Evolutionary conservation across 2,329 filamentous ascomycete genomes (phyloP).

Genomic region (Colletotrichum lindemuthianum): DNA sequence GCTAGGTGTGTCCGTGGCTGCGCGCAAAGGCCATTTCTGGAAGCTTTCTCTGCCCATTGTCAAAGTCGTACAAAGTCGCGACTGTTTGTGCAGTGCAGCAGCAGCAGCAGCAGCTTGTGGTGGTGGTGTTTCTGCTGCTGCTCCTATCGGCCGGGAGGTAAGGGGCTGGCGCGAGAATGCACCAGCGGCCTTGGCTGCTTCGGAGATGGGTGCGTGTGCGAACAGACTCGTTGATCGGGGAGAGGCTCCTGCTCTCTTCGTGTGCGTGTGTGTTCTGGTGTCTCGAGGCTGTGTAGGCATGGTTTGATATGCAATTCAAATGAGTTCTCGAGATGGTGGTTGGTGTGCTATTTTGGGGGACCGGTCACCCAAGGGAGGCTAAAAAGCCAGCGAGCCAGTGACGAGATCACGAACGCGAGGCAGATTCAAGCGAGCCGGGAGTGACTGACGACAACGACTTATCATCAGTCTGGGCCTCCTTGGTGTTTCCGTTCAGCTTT

Average conservation of each 20-base stretch:
- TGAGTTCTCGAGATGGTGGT: neutral
- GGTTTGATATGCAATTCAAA: slow-evolving; percentile 17
- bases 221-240: no score
- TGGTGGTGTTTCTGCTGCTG: no score
- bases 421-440: neutral
- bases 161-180: no score
- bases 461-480: neutral
- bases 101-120: no score
- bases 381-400: neutral
- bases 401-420: slow-evolving; percentile 7
- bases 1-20: no score
- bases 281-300: no score
- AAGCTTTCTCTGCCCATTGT: slow-evolving; percentile 26
- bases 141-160: no score
- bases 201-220: no score
- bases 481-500: no score
- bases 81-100: neutral
- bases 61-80: neutral
- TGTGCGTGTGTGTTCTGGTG: no score
- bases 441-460: neutral
- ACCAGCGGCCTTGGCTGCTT: no score
- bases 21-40: slow-evolving; percentile 17
- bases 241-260: no score
- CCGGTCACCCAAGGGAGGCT: neutral
- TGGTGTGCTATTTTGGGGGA: neutral